phyloP scores from a whole-genome alignment of 2,329 filamentous ascomycete species.

The Diaporthe helianthi region DNA sequence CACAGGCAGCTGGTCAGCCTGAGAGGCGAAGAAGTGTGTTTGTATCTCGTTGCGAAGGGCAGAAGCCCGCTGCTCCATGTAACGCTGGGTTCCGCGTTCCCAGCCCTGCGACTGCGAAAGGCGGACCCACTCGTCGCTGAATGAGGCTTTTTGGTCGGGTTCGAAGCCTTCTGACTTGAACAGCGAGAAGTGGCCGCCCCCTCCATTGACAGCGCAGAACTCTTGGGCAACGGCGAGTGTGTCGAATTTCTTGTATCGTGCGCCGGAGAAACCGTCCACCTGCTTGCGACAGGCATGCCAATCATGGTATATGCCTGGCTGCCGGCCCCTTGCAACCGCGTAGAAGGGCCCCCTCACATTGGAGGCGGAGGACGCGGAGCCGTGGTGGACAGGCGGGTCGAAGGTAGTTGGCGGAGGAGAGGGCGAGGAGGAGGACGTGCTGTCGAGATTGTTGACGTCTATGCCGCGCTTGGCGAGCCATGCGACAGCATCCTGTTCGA shows the following conservation, averaged over 20 bases:
- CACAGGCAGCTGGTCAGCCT: not conserved
- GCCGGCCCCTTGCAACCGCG: not conserved
- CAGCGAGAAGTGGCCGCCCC: conserved; percentile 5
- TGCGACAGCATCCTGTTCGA: not conserved
- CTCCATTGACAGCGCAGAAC: conserved; percentile 11
- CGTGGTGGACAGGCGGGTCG: too few species aligned
- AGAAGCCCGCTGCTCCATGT: not conserved
- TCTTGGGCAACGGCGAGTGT: not conserved
- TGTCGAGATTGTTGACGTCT: too few species aligned
- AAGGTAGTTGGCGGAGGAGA: too few species aligned
- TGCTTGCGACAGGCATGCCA: not conserved
- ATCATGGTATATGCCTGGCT: conserved; percentile 5
- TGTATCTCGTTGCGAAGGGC: conserved; percentile 2
- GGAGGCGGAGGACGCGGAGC: not conserved
- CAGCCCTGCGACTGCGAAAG: conserved; percentile 21
- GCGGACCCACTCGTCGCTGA: conserved; percentile 4
- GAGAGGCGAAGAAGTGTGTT: not conserved
- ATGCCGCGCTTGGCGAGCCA: not conserved
- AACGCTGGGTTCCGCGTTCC: not conserved
- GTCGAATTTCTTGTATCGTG: not conserved
- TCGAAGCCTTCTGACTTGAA: not conserved
- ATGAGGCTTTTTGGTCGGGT: not conserved
- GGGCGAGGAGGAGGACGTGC: too few species aligned
- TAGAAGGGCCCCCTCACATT: not conserved
- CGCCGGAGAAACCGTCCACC: not conserved